phyloP scores from a whole-genome alignment of 257 asterid species.

The Capsicum rhomboideum region DNA sequence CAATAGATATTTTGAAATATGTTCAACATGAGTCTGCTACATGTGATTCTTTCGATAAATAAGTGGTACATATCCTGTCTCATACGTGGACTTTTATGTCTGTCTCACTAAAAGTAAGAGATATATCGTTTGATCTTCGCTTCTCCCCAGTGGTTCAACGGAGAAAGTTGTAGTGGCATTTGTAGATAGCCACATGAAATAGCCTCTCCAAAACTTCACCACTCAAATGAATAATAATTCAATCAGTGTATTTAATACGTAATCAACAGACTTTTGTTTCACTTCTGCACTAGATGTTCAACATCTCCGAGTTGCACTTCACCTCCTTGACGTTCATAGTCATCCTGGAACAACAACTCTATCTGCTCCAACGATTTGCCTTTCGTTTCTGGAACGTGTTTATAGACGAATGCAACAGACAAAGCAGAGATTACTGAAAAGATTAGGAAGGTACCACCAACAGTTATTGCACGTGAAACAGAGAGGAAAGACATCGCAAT shows the following conservation, averaged over 20 bases:
- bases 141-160: background rate
- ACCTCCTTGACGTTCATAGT: conserved; percentile 25
- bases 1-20: background rate
- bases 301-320: conserved; percentile 68
- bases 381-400: conserved; percentile 70
- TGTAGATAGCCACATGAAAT: background rate
- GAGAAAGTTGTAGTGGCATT: background rate
- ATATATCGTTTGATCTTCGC: background rate
- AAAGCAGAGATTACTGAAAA: conserved; percentile 50
- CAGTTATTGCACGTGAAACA: conserved; percentile 46
- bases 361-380: conserved; percentile 92
- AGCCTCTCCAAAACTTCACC: background rate
- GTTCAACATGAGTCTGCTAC: background rate
- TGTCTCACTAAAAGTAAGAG: background rate
- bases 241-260: background rate
- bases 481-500: conserved; percentile 91
- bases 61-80: background rate
- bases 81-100: background rate
- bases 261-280: background rate
- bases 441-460: conserved; percentile 67
- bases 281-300: conserved; percentile 61
- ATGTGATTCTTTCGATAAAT: background rate
- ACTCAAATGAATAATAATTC: background rate
- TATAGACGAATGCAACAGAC: conserved; percentile 58
- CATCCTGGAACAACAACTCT: conserved; percentile 58